Evolutionary conservation across 139 green algal genomes (phyloP).

Genomic region (Picochlorum costavermella): DNA sequence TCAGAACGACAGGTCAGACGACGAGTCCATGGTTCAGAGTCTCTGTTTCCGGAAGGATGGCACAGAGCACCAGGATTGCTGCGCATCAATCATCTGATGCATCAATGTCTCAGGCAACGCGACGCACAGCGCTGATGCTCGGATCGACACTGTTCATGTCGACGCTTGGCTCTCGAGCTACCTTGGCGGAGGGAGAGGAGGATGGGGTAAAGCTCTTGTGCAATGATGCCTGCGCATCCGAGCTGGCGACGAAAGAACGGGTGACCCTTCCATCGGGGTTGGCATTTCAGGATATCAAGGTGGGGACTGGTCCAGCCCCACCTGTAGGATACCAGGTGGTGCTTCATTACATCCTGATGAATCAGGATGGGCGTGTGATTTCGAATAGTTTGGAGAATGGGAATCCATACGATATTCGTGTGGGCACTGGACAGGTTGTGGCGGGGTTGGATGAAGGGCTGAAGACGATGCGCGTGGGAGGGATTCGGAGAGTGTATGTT

Average conservation of each 20-base stretch:
- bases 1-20: too few relatives aligned
- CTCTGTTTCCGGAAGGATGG: too few relatives aligned
- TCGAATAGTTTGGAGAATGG: conserved; percentile 76
- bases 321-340: conserved; percentile 65
- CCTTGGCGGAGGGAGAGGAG: conserved; percentile 10
- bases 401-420: conserved; percentile 79
- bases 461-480: conserved; percentile 73
- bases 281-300: conserved; percentile 79
- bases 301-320: conserved; percentile 58
- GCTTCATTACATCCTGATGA: conserved; percentile 87
- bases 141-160: not conserved
- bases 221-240: conserved; percentile 44
- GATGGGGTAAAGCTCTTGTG: conserved; percentile 44
- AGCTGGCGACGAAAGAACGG: conserved; percentile 35
- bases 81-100: too few relatives aligned
- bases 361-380: conserved; percentile 63
- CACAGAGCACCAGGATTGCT: too few relatives aligned
- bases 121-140: not conserved
- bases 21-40: too few relatives aligned
- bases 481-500: conserved; percentile 84
- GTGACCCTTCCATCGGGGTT: conserved; percentile 69
- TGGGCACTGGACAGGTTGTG: conserved; percentile 60
- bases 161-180: not conserved
- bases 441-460: conserved; percentile 87
- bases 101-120: too few relatives aligned